Evolutionary conservation across 1,139 yeast species (phyloP).

Genomic region (Saccharomyces hybrid): DNA sequence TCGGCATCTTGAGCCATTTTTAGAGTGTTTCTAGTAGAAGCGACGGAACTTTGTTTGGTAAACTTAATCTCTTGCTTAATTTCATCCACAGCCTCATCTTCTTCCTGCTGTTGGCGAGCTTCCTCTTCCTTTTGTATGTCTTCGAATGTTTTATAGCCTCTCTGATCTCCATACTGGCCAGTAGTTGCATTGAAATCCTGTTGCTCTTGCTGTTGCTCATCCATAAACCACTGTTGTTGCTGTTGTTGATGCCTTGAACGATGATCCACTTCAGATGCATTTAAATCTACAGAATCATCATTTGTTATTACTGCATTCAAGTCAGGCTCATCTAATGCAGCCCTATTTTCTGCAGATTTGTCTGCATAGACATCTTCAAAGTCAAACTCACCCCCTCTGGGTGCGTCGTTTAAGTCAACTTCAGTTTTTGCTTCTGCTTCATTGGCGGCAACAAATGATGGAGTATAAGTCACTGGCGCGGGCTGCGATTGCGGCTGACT

Average conservation of each 20-base stretch:
- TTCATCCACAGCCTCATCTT: constrained; percentile 84
- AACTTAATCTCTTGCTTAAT: constrained; percentile 78
- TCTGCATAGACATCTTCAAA: constrained; percentile 11
- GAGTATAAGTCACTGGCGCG: constrained; percentile 2
- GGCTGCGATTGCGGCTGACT: constrained; percentile 2
- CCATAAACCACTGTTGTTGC: constrained; percentile 8
- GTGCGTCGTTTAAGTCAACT: constrained; percentile 14
- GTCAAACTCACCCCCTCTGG: constrained; percentile 11
- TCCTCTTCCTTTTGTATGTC: constrained; percentile 37
- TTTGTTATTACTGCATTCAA: constrained; percentile 19
- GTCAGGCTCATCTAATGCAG: constrained; percentile 19
- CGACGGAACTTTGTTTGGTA: constrained; percentile 80
- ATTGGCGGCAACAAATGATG: constrained; percentile 6
- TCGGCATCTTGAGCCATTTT: constrained; percentile 90
- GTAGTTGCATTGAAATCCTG: constrained; percentile 13
- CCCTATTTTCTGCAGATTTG: constrained; percentile 6
- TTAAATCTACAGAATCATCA: constrained; percentile 23
- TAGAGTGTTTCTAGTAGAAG: constrained; percentile 78
- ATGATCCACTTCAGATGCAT: constrained; percentile 17
- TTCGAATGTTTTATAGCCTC: constrained; percentile 31
- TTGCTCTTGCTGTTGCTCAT: constrained; percentile 7
- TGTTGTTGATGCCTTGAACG: constrained; percentile 13
- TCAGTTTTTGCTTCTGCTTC: constrained; percentile 8
- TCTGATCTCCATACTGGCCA: constrained; percentile 3
- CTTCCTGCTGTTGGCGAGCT: constrained; percentile 48